Base-by-base conservation (phyloP, 208 protist genomes). In the Wallacemonas sp. region DNA sequence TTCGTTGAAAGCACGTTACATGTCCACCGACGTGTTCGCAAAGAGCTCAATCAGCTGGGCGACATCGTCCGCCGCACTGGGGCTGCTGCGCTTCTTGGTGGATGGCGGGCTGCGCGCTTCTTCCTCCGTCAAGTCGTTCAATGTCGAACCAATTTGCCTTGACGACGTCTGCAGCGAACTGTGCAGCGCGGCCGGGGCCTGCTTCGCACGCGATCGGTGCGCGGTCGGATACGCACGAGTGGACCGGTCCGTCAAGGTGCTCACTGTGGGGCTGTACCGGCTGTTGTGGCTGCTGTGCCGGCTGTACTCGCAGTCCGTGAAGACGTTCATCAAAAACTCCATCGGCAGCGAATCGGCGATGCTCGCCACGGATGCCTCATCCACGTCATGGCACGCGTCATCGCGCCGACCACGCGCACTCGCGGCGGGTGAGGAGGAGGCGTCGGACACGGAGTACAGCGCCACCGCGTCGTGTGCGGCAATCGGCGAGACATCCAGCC, bases 261-360 rank as follows among this genome's bases (percentile, higher is more conserved):
- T 55, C 48, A 55, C 25, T 11, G 8, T 32, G 22, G 25, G 7
- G 48, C 48, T 55, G 48, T 10, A 7, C 7, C 38, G 38, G 38
- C 38, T 42, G 38, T 42, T 7, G 38, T 18, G 14, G 38, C 38
- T 57, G 49, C 28, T 33, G 26, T 8, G 5, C 7, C 4, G 5
- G 49, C 49, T 57, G 25, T 52, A 20, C 8, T 61, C 28, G 20
- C 31, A 38, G 3, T 55, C 33, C 7, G 71, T 71, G 42, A 82
- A 82, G 26, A 77, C 61, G n/a, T 36, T 66, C 16, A 82, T 36
- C 5, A 82, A 32, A 55, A 57, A 77, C 42, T 64, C 65, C 71
- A 82, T 82, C 11, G 76, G 50, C 50, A 57, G 3, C 5, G 52
- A 59, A 29, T 59, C 52, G 8, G 52, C 52, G 3, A 41, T n/a